A percentile compares a stretch with the other conserved stretches of the same genome.
These are phyloP conservation scores for Funneliformis mosseae DNA, from an alignment of 192 early-diverging fungal genomes.

Conservation along the genomic window DNA sequence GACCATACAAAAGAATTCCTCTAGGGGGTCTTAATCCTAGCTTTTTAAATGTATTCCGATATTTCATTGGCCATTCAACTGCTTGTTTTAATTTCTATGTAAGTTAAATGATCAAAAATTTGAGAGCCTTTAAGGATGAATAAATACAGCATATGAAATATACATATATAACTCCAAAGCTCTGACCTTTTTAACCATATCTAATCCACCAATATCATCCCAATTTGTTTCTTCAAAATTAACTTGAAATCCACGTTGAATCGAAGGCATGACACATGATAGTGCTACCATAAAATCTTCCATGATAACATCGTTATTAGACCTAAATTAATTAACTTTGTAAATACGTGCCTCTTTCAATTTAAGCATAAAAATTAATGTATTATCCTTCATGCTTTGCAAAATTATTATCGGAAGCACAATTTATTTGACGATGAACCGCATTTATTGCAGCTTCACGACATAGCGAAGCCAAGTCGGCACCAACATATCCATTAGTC, in stretches of 20 bases:
- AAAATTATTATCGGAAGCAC: background rate
- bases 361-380: background rate
- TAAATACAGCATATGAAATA: background rate
- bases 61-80: conserved; percentile 86
- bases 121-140: conserved; percentile 19
- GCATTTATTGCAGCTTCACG: conserved; percentile 75
- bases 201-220: conserved; percentile 89
- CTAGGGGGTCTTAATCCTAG: conserved; percentile 81
- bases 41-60: conserved; percentile 64
- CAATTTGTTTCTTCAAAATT: conserved; percentile 66
- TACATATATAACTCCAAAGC: background rate
- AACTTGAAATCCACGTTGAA: conserved; percentile 67
- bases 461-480: conserved; percentile 85
- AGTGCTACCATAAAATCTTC: conserved; percentile 70
- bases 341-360: background rate
- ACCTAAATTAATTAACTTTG: conserved; percentile 1
- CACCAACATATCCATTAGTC: conserved; percentile 93
- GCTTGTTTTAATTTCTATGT: conserved; percentile 69
- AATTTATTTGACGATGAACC: conserved; percentile 39
- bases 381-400: background rate
- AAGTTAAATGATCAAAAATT: background rate
- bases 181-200: conserved; percentile 73
- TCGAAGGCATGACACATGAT: conserved; percentile 65
- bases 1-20: conserved; percentile 95
- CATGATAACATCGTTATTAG: conserved; percentile 45